phyloP scores from a whole-genome alignment of 768 basidiomycete species.

The Leccinum disarticulatum region DNA sequence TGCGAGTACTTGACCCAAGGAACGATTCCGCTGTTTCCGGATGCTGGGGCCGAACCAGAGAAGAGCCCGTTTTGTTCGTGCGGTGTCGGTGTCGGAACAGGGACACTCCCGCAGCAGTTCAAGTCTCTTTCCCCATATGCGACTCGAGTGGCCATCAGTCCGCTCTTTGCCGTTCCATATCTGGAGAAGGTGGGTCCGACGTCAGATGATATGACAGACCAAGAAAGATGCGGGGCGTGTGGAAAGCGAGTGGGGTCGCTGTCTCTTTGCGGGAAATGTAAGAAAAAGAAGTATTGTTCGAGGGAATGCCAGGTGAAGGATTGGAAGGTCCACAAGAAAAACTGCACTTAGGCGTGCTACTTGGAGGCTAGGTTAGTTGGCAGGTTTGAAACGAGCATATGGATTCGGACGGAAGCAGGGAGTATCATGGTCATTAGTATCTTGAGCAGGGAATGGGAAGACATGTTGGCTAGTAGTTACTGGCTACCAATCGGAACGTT shows the following conservation, averaged over 20 bases:
- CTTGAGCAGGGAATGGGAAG: no score
- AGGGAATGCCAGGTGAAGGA: constrained; percentile 44
- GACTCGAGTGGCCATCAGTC: constrained; percentile 51
- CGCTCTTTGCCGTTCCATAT: constrained; percentile 53
- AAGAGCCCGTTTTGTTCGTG: constrained; percentile 51
- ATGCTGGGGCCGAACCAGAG: constrained; percentile 32
- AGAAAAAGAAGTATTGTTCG: constrained; percentile 43
- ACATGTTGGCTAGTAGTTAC: no score
- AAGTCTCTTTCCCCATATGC: constrained; percentile 40
- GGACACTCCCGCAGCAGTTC: constrained; percentile 40
- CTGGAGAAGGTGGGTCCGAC: constrained; percentile 38
- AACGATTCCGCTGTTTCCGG: constrained; percentile 38
- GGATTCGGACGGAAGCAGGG: no score
- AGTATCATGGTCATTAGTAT: no score
- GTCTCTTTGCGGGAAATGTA: constrained; percentile 38
- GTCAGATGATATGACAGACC: background rate
- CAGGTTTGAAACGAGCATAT: background rate
- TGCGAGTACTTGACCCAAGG: constrained; percentile 44
- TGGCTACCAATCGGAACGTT: no score
- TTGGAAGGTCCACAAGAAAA: constrained; percentile 48
- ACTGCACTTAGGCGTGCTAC: constrained; percentile 19
- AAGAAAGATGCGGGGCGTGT: constrained; percentile 21
- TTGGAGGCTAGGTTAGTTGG: background rate
- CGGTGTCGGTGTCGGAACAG: constrained; percentile 48
- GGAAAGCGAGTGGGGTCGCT: constrained; percentile 25